phyloP scores from a whole-genome alignment of 2,329 filamentous ascomycete species.

The Colletotrichum camelliae region DNA sequence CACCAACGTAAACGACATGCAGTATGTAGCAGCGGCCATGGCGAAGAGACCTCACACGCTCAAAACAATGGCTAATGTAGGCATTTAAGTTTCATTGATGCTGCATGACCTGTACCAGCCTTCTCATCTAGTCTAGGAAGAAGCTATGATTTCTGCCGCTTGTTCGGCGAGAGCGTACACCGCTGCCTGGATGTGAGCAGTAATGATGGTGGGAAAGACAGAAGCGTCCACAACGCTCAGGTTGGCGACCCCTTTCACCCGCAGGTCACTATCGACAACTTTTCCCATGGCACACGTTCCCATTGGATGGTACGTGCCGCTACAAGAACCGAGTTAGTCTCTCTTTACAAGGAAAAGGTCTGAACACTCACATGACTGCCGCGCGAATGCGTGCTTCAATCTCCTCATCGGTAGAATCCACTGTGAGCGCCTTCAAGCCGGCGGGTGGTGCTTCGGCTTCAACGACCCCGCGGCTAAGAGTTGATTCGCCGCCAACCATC shows the following conservation, averaged over 20 bases:
- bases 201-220: slow-evolving; percentile 33
- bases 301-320: neutral
- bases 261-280: slow-evolving; percentile 32
- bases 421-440: neutral
- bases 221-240: slow-evolving; percentile 44
- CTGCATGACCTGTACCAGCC: rapidly evolving
- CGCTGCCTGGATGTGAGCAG: neutral
- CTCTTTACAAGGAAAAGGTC: neutral
- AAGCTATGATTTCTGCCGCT: neutral
- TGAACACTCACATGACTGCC: neutral
- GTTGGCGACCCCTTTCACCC: slow-evolving; percentile 39
- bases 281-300: slow-evolving; percentile 25
- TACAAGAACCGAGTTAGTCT: neutral
- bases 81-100: neutral
- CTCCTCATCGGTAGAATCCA: neutral
- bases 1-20: neutral
- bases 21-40: neutral
- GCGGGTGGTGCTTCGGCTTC: neutral
- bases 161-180: neutral
- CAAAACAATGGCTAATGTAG: neutral
- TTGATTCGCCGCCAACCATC: slow-evolving; percentile 20
- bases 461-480: slow-evolving; percentile 15
- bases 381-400: neutral
- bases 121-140: neutral
- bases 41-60: neutral